A percentile compares a stretch with the other conserved stretches of the same genome.
These are phyloP conservation scores for Tetratostichococcus sp. DNA, from an alignment of 139 green algal genomes.

Conservation along the genomic window DNA sequence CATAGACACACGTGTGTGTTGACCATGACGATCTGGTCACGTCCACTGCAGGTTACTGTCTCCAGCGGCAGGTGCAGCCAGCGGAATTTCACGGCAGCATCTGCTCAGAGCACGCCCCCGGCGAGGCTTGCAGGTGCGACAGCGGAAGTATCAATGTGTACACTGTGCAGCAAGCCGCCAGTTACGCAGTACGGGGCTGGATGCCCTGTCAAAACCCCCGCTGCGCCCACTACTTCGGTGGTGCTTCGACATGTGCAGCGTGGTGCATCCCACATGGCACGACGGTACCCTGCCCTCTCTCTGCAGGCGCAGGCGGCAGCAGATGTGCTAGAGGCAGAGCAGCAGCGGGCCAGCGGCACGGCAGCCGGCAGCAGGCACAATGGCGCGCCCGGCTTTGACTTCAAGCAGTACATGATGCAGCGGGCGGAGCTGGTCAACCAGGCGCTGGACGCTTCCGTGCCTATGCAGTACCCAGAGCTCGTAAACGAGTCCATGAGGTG, in stretches of 20 bases:
- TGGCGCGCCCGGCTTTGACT: constrained; percentile 64
- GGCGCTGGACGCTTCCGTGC: constrained; percentile 75
- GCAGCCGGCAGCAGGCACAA: neutral
- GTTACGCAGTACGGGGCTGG: neutral
- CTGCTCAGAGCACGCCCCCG: neutral
- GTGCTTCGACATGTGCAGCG: no score
- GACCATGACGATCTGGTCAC: neutral
- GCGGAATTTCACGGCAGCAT: no score
- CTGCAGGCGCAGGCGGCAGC: neutral
- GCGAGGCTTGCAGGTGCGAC: neutral
- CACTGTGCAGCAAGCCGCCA: no score
- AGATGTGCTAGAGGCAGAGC: neutral
- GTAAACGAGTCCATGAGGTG: constrained; percentile 91
- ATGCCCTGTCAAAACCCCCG: neutral
- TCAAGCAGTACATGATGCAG: constrained; percentile 75
- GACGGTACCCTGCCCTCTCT: no score
- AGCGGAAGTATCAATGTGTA: no score
- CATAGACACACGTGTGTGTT: neutral
- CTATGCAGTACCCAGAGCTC: constrained; percentile 81
- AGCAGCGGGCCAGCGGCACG: constrained; percentile 6
- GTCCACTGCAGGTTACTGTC: neutral
- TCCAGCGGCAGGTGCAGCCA: neutral
- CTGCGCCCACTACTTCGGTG: no score
- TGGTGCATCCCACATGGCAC: neutral
- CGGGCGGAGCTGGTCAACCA: constrained; percentile 69